Evolutionary conservation across 139 green algal genomes (phyloP), one percentile per base, ranked within the genome.

Genomic region (Eudorina sp.): DNA sequence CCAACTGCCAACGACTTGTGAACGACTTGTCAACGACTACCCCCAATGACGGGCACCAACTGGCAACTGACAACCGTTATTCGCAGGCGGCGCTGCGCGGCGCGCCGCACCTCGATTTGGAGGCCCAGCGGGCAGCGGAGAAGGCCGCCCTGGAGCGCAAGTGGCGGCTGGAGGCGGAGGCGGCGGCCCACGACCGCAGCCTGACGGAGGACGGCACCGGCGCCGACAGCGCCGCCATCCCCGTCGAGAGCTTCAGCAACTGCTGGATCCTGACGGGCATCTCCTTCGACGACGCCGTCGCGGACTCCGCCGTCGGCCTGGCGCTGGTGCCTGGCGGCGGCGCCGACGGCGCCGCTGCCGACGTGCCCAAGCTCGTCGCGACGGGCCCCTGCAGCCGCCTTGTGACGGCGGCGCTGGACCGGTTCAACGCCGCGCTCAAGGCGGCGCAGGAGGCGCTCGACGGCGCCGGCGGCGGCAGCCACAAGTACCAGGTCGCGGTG

Each of bases 401-500:
- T 0, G 82, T 88, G 82, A 53, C 82, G 64, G 68, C 46, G 34
- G 82, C 82, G 46, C 16, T 88, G 46, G 34, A 31, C 11, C 64
- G 82, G 4, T 88, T 88, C 34, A 88, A 88, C 36, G 34, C 13
- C 19, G 82, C 82, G 46, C n/a, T 88, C 9, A 40, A 38, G 82
- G 66, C 45, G 82, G 82, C 82, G 46, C 66, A 88, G 64, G 82
- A 23, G 48, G 64, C 64, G n/a, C 45, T 88, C 45, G 66, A 79
- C 27, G 31, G 41, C 0, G 82, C 46, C 5, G 40, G 7, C 6
- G 16, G 21, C 7, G 29, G 58, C 25, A 19, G 43, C 43, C 43
- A 16, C 62, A 53, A 66, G 46, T 78, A 79, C 48, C 46, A 70
- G 5, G 36, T 88, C 19, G 18, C 45, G 64, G 46, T 88, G 64